A percentile compares a stretch with the other conserved stretches of the same genome.
Conservation (phyloP, 768 basidiomycete genomes). For the Phlegmacium glaucopus region DNA sequence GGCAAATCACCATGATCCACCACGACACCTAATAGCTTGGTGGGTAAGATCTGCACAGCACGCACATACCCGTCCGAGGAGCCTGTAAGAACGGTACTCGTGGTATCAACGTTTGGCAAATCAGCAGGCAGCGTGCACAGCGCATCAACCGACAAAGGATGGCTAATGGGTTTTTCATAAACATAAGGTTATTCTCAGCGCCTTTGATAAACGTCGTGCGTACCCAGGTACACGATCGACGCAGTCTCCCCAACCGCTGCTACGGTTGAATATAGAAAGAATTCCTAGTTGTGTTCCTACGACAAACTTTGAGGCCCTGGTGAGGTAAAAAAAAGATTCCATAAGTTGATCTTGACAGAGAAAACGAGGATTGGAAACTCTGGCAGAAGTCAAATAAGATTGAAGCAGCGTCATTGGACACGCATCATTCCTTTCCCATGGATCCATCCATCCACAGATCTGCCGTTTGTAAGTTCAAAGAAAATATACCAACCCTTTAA, state of each 20-base stretch:
- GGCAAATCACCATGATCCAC: slow-evolving; percentile 92
- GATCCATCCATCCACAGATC: neutral
- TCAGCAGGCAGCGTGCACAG: slow-evolving; percentile 68
- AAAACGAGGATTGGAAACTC: no score
- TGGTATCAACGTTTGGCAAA: slow-evolving; percentile 57
- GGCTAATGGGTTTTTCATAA: slow-evolving; percentile 41
- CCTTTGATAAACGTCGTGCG: slow-evolving; percentile 18
- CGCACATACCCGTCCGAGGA: slow-evolving; percentile 91
- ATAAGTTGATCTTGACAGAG: slow-evolving; percentile 9
- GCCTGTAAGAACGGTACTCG: slow-evolving; percentile 78
- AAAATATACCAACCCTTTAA: slow-evolving; percentile 61
- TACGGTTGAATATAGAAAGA: slow-evolving; percentile 85
- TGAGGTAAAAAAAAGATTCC: slow-evolving; percentile 1
- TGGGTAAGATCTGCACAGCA: slow-evolving; percentile 84
- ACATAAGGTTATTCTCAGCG: neutral
- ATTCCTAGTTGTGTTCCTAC: slow-evolving; percentile 91
- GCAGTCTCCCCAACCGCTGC: slow-evolving; percentile 87
- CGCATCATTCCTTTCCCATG: neutral
- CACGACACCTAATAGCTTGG: slow-evolving; percentile 85
- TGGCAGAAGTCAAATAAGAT: neutral
- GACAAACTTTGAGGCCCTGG: slow-evolving; percentile 75
- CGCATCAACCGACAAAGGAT: slow-evolving; percentile 89
- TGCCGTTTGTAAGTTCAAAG: slow-evolving; percentile 6
- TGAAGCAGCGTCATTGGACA: neutral
- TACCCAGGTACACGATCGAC: slow-evolving; percentile 89